A percentile compares a stretch with the other conserved stretches of the same genome.
Conservation (phyloP, 2,329 filamentous ascomycete species). For the Hypoxylon sp. region DNA sequence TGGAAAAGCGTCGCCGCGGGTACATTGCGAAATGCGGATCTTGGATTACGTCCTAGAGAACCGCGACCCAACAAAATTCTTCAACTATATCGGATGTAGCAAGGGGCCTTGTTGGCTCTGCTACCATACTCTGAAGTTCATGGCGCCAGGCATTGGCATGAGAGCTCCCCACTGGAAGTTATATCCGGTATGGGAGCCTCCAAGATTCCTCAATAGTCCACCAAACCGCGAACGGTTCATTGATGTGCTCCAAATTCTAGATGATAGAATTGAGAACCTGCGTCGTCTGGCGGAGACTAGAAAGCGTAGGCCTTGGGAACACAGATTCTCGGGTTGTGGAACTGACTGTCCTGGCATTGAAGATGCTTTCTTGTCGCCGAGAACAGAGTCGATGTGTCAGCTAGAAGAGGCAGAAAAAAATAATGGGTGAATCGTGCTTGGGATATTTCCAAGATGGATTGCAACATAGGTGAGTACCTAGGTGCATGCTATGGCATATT, state of each 20-base stretch:
- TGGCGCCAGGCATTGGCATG: conserved; percentile 19
- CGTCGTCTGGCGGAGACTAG: neutral
- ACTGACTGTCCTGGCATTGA: conserved; percentile 20
- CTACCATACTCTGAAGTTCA: conserved; percentile 11
- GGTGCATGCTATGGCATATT: neutral
- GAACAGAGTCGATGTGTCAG: neutral
- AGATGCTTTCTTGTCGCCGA: neutral
- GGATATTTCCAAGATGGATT: neutral
- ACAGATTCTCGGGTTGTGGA: neutral
- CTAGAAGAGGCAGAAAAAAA: neutral
- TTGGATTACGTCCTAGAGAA: neutral
- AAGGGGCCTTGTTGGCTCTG: conserved; percentile 38
- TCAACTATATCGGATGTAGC: conserved; percentile 34
- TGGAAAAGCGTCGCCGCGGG: neutral
- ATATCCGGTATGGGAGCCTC: conserved; percentile 25
- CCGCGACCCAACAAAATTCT: neutral
- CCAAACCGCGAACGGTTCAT: neutral
- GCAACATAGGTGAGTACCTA: no score
- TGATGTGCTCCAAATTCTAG: conserved; percentile 5
- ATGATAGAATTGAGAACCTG: neutral
- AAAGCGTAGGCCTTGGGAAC: neutral
- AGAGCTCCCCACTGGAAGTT: conserved; percentile 23
- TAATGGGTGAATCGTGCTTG: neutral
- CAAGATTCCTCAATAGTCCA: neutral
- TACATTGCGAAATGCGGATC: conserved; percentile 37